Percentiles rank a stretch among this genome's conserved stretches.
Evolutionary conservation across 495 filamentous ascomycete species (phyloP).

Genomic region (Aspergillus bertholletiae): DNA sequence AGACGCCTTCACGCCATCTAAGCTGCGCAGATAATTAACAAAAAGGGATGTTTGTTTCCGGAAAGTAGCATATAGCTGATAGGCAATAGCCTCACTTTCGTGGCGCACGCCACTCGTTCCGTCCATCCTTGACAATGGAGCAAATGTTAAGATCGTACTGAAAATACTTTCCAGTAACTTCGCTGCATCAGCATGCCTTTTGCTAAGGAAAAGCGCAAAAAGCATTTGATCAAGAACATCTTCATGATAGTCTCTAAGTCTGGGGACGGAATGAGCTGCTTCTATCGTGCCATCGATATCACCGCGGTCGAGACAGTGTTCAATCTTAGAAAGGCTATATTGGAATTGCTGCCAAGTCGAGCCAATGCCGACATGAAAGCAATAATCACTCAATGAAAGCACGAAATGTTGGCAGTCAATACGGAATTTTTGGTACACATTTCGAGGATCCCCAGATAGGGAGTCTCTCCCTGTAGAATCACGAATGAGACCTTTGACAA

Average conservation of each 20-base stretch:
- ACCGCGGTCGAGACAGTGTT: conserved; percentile 50
- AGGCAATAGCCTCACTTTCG: conserved; percentile 39
- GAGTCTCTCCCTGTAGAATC: conserved; percentile 46
- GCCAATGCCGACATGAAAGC: conserved; percentile 72
- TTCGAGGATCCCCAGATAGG: conserved; percentile 33
- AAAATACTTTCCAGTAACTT: conserved; percentile 77
- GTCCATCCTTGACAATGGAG: conserved; percentile 43
- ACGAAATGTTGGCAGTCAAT: conserved; percentile 79
- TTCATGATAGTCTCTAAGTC: conserved; percentile 69
- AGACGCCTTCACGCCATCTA: conserved; percentile 47
- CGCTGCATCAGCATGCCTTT: conserved; percentile 56
- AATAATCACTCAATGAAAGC: conserved; percentile 61
- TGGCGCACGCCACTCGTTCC: conserved; percentile 35
- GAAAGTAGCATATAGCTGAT: conserved; percentile 58
- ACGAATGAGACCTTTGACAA: conserved; percentile 67
- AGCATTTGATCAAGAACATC: conserved; percentile 75
- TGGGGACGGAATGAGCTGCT: conserved; percentile 55
- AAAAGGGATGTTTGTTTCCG: conserved; percentile 68
- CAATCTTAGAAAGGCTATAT: conserved; percentile 57
- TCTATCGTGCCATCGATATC: conserved; percentile 46
- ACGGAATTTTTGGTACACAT: conserved; percentile 58
- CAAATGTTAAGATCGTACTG: conserved; percentile 64
- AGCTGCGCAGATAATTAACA: conserved; percentile 32
- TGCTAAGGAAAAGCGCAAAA: conserved; percentile 63
- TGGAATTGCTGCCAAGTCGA: conserved; percentile 70